Evolutionary conservation across 345 rosid species (phyloP), one percentile per base, ranked within the genome.

Genomic region (Salix caprea): DNA sequence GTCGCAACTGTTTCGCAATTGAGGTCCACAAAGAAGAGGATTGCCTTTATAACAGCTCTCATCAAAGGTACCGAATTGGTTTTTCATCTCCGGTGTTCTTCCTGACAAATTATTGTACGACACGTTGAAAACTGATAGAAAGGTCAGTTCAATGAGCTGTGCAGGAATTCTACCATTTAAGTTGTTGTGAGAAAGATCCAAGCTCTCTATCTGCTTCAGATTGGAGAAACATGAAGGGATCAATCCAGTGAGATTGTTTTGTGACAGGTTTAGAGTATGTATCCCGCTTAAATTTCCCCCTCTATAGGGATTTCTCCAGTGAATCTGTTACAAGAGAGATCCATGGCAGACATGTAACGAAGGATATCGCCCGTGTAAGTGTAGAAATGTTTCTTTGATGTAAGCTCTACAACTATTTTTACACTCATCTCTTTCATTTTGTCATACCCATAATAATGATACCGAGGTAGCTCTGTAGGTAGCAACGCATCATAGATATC

Each of bases 21-120:
- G 86, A 12, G 37, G 54, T 16, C 84, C 84, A 65, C 78, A 85
- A 6, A 83, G 80, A 26, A 76, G 42, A 67, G 76, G 76, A 69
- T 85, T 83, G 2, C 79, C 80, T 50, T 14, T 19, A 34, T 78
- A 83, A 4, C 83, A 74, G 5, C 23, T 65, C 4, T 14, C 24
- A 19, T 61, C 73, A 18, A 83, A 85, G 30, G 84, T 76, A 28
- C 16, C 79, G 7, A 85, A 85, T 37, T 80, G 88, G 0, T 39
- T 12, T 15, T 34, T 65, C 14, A 14, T 61, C 4, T 52, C 40
- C 0, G 66, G 84, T 21, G 70, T 74, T 21, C 3, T 76, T 3
- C 89, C 86, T 0, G 83, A 78, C 2, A 86, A 26, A 68, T 83
- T 87, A 52, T 87, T 88, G 82, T 82, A 42, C 0, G 88, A 80